Evolutionary conservation across 257 asterid genomes (phyloP).

Genomic region (Petrea volubilis): DNA sequence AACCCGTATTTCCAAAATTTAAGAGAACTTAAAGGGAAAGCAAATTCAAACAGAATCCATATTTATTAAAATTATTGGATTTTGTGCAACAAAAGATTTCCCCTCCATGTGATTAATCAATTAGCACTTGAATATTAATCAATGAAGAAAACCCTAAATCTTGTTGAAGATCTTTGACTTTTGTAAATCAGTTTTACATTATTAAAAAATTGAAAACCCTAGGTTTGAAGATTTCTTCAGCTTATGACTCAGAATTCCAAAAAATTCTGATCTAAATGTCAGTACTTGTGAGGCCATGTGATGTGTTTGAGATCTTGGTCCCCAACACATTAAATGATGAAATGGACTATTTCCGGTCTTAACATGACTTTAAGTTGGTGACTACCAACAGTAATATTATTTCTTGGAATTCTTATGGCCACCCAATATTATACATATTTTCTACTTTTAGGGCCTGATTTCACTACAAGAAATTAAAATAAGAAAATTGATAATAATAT

Average conservation of each 20-base stretch:
- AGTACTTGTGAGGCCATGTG: conserved; percentile 61
- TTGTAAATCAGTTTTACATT: conserved; percentile 25
- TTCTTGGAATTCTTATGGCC: conserved; percentile 26
- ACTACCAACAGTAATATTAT: conserved; percentile 31
- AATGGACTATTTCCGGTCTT: conserved; percentile 50
- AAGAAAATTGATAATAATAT: too few relatives aligned
- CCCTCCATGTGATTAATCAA: not conserved
- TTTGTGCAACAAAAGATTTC: conserved; percentile 6
- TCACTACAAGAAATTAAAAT: too few relatives aligned
- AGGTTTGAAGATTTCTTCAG: conserved; percentile 14
- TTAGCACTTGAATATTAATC: not conserved
- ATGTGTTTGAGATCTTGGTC: conserved; percentile 46
- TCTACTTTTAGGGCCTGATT: too few relatives aligned
- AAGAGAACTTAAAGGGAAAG: conserved; percentile 9
- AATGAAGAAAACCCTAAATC: conserved; percentile 22
- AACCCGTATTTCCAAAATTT: not conserved
- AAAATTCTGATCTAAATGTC: conserved; percentile 23
- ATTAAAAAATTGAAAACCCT: conserved; percentile 20
- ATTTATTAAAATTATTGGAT: not conserved
- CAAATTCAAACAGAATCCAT: not conserved
- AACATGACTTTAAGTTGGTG: conserved; percentile 44
- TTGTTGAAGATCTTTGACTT: conserved; percentile 46
- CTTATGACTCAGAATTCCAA: conserved; percentile 6
- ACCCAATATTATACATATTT: not conserved
- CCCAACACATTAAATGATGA: conserved; percentile 44